A percentile compares a stretch with the other conserved stretches of the same genome.
Evolutionary conservation across 257 asterid genomes (phyloP).

Genomic region (Leptodermis oblonga): DNA sequence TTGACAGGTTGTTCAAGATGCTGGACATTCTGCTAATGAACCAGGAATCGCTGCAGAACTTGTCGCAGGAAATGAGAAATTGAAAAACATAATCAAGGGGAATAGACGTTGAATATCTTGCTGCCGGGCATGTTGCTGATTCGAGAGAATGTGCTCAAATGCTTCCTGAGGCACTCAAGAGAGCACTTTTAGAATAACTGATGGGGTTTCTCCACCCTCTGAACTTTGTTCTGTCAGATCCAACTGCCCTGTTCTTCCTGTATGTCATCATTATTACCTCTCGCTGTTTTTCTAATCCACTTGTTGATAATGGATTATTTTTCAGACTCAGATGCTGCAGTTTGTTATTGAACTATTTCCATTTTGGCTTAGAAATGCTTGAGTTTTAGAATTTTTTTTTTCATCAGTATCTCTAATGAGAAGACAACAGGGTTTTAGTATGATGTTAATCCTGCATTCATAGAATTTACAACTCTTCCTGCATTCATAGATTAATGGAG

Average conservation of each 20-base stretch:
- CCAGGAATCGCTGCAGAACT: slow-evolving; percentile 76
- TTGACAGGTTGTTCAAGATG: slow-evolving; percentile 67
- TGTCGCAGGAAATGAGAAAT: slow-evolving; percentile 80
- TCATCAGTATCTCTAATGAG: no score
- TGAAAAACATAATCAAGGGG: slow-evolving; percentile 42
- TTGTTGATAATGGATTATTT: neutral
- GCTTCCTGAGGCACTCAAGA: neutral
- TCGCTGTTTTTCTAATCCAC: neutral
- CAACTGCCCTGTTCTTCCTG: neutral
- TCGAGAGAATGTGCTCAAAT: neutral
- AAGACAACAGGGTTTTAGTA: no score
- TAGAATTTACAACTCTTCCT: neutral
- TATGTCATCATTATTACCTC: neutral
- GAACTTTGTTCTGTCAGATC: neutral
- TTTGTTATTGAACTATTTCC: neutral
- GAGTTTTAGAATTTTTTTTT: no score
- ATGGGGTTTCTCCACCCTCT: neutral
- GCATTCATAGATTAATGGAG: no score
- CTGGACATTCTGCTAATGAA: slow-evolving; percentile 96
- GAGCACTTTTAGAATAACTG: neutral
- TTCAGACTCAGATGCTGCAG: neutral
- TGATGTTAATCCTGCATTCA: neutral
- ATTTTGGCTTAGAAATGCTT: neutral
- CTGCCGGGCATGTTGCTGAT: neutral
- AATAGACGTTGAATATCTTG: neutral